Base-by-base conservation (phyloP, 169 alveolate species). In the Cryptosporidium tyzzeri region DNA sequence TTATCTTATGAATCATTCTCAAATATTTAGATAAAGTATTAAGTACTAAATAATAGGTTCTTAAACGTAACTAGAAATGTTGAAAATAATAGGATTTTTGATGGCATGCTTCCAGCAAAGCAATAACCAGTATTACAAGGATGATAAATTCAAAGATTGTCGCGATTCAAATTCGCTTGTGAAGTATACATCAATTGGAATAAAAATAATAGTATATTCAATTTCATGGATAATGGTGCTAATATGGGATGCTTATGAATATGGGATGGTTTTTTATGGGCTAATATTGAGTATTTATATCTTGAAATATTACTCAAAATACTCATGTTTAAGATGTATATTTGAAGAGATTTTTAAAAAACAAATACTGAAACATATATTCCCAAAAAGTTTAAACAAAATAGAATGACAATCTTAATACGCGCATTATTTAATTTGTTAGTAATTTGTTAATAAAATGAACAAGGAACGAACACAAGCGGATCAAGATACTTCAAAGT, bases 171-270 rank as follows among this genome's bases (percentile, higher is more conserved):
- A 51, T 37, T 26, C 70, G 18, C 16, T 73, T 23, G 7, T 73
- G 7, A 73, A 21, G 53, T 59, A 53, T 73, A 31, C 55, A n/a
- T 18, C 16, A 12, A 73, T 80, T 62, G 69, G 55, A 39, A 45
- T 44, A 21, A 80, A 80, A 62, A 44, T 80, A 8, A 29, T 35
- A 26, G 14, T 80, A 7, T 80, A 80, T 65, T 62, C 75, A n/a
- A 67, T 80, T 62, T 59, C 75, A 23, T 80, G 89, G 89, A 62
- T 65, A 16, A 62, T 59, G 29, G 75, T 80, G 14, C 10, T 80
- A 65, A 80, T 80, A 26, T 80, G 89, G 89, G 89, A 80, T 62
- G 89, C 89, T 39, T 80, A 80, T 62, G 89, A 80, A 41, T 80
- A 80, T 62, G 89, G 89, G 39, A 80, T 80, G 41, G 68, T 80